Conservation (phyloP, 1,284 basidiomycete genomes). For the Grifola frondosa region DNA sequence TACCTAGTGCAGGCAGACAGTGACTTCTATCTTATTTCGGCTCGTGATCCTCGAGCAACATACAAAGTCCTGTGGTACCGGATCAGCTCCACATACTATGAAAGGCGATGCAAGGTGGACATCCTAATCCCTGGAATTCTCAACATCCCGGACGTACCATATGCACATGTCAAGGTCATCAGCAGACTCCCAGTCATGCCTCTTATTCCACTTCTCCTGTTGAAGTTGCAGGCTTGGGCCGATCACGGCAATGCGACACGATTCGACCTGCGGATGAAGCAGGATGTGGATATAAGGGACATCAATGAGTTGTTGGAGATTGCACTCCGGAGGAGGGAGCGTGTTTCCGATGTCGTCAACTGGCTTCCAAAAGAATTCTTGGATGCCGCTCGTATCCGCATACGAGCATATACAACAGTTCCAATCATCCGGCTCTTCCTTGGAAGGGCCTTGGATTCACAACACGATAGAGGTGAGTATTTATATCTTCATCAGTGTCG, state of each 20-base stretch:
- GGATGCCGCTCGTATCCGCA: no score
- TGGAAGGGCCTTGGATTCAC: no score
- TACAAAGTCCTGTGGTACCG: slow-evolving; percentile 48
- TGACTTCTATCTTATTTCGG: slow-evolving; percentile 41
- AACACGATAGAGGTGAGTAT: no score
- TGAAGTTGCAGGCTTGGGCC: slow-evolving; percentile 52
- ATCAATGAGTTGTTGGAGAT: slow-evolving; percentile 41
- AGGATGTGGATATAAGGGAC: slow-evolving; percentile 43
- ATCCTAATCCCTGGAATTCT: slow-evolving; percentile 47
- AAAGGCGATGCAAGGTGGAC: slow-evolving; percentile 48
- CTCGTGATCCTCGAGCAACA: slow-evolving; percentile 39
- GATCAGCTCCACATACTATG: slow-evolving; percentile 16
- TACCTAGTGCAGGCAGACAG: slow-evolving; percentile 34
- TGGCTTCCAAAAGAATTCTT: no score
- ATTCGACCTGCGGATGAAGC: slow-evolving; percentile 36
- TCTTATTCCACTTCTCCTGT: slow-evolving; percentile 42
- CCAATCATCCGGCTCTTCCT: no score
- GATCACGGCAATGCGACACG: slow-evolving; percentile 41
- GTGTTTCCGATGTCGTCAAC: slow-evolving; percentile 3
- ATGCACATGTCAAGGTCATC: slow-evolving; percentile 24
- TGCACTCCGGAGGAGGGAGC: slow-evolving; percentile 17
- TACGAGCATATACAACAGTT: no score
- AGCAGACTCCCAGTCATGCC: slow-evolving; percentile 43
- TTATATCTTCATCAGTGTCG: no score
- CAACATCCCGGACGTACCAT: slow-evolving; percentile 42